Evolutionary conservation across 2,329 filamentous ascomycete genomes (phyloP), one percentile per base, ranked within the genome.

Genomic region (Talaromyces sp.): DNA sequence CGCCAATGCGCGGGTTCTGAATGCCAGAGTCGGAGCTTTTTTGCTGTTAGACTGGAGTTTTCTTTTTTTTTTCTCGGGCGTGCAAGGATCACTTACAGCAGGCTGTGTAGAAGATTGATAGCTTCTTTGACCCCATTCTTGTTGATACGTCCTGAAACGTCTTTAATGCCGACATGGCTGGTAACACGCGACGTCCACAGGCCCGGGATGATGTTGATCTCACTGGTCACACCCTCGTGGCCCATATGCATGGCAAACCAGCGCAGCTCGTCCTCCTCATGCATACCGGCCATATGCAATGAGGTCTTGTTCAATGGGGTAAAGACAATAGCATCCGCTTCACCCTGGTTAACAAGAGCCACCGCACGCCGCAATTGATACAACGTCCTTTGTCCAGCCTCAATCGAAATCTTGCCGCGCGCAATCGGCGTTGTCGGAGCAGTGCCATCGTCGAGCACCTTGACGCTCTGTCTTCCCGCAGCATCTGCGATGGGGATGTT

Each of bases 221-320:
- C 72, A 58, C 72, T 74, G 0, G 72, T 74, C 4, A 64, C 67
- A 5, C 71, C 72, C 1, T 64, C 59, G 60, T 66, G 69, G n/a
- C 68, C 57, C 12, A 75, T 64, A 47, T 74, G 67, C 33, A 70
- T 74, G 2, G 72, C 71, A 57, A 75, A 75, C 72, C 72, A 75
- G 12, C 72, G 66, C 51, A 75, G 65, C 63, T 75, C 71, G 50
- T 75, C 72, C 53, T 73, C 72, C 60, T 74, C 72, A n/a, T 63
- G 64, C 72, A 74, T 75, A 8, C 72, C 73, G 1, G 71, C 72
- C n/a, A 67, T 57, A 57, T 74, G 69, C 33, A 74, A 63, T 0
- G 72, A 73, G 28, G 64, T 71, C 66, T 75, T 74, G 65, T 75
- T 75, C 33, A 75, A 61, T 5, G 72, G 72, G 1, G 68, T 65